These are phyloP conservation scores for Xylaria cubensis DNA, from an alignment of 495 filamentous ascomycete species.

Conservation along the genomic window DNA sequence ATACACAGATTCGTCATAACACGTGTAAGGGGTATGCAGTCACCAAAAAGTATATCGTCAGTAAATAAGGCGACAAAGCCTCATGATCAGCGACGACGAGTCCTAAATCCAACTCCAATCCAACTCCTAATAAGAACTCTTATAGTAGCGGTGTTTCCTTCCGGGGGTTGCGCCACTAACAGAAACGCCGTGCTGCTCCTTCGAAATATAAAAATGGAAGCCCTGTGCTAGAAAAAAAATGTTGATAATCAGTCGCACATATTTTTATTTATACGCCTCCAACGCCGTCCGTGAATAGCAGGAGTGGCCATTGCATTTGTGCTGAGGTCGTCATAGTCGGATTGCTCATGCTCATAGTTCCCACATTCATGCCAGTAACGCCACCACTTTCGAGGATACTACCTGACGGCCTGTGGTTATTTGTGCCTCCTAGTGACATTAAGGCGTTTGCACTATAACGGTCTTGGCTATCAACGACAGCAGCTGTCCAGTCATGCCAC, in stretches of 20 bases:
- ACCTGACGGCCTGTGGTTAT: constrained; percentile 30
- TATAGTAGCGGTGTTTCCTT: neutral
- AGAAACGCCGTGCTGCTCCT: constrained; percentile 26
- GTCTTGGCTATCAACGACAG: constrained; percentile 54
- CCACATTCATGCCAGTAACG: constrained; percentile 30
- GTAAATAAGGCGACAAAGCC: neutral
- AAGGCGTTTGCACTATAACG: constrained; percentile 52
- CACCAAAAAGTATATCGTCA: neutral
- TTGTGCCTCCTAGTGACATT: constrained; percentile 46
- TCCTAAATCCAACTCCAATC: constrained; percentile 9
- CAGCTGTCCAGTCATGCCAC: constrained; percentile 57
- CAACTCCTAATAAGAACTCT: neutral
- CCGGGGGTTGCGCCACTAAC: neutral
- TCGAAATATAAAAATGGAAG: constrained; percentile 4
- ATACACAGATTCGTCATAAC: constrained; percentile 18
- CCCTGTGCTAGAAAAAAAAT: neutral
- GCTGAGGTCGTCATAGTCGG: constrained; percentile 33
- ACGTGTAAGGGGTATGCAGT: constrained; percentile 10
- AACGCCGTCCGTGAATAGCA: constrained; percentile 41
- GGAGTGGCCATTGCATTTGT: constrained; percentile 38
- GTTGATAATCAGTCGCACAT: neutral
- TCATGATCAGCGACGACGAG: neutral
- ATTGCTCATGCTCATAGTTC: constrained; percentile 33
- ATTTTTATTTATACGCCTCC: constrained; percentile 31
- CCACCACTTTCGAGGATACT: constrained; percentile 29